Evolutionary conservation across 2,329 filamentous ascomycete species (phyloP), one percentile per base, ranked within the genome.

Genomic region (Ophiosphaerella korrae): DNA sequence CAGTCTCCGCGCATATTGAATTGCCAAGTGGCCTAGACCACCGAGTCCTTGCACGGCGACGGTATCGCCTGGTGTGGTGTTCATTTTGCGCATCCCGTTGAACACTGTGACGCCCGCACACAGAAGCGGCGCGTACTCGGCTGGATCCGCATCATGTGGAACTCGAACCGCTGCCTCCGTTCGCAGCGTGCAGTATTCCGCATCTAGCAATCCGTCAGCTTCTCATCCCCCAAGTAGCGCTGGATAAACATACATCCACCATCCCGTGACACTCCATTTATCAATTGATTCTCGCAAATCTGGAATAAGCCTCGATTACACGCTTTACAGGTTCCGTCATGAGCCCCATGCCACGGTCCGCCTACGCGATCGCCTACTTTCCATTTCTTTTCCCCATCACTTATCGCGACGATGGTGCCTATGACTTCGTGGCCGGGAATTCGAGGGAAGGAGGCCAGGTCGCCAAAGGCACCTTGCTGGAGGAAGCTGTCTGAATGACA

Each of bases 341-440:
- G 84, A 2, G 84, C 85, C 49, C 87, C 87, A 63, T 89, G 87
- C 87, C 87, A 90, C 1, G 81, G 72, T 0, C 82, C 85, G 9
- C 89, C 89, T 4, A 90, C 83, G 2, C 85, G 78, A 48, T 90
- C 86, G 7, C 88, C 88, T 1, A 83, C 75, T 49, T 82, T 78
- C 77, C 87, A 85, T 21, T 77, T 75, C 48, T 78, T 81, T 44
- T 87, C 85, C 2, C 70, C 75, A 0, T 80, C 75, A 5, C 85
- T 84, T 0, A 89, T 69, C 6, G 82, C 82, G 13, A 83, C 86
- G 3, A 92, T 78, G 11, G 84, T 82, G 9, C 88, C 88, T 47
- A 92, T 82, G 31, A 88, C 76, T 69, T 92, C 88, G 72, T 92
- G 89, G 18, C 89, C 89, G 0, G 87, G 85, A 2, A 85, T 74